Base-by-base conservation (phyloP, 2,329 filamentous ascomycete species). In the Knoxdaviesia proteae region DNA sequence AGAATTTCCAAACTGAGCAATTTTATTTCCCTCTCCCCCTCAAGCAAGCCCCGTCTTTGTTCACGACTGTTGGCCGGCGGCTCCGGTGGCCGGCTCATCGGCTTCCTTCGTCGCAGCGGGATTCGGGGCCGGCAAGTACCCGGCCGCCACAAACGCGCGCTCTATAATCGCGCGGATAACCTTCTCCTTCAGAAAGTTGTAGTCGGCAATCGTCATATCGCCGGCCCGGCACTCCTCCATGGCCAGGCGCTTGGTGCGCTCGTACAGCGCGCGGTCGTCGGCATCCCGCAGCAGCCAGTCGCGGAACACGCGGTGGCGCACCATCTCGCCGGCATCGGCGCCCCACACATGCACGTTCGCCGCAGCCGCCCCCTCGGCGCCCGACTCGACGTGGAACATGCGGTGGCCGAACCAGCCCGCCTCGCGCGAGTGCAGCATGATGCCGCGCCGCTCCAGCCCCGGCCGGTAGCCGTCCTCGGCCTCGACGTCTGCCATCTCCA, bases 271-370 rank as follows among this genome's bases (percentile, higher is more conserved):
- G 43, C 53, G 49, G 44, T 69, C 65, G 1, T 53, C 56, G 2
- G 54, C 53, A 38, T 58, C 49, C 29, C 48, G 47, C n/a, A 41
- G 49, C 40, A 69, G 47, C 61, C 62, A 67, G 10, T 68, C 60
- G 5, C 58, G 51, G 48, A 69, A 64, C 33, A 67, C 59, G 32
- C 49, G 50, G 43, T 68, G 66, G 0, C 64, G 52, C 36, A 53
- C 55, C 3, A 56, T 52, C 49, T 69, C 66, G 0, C 62, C 54
- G 30, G 53, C 60, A 2, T 58, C 56, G 1, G 58, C 58, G 0
- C 63, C 61, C 49, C 58, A 71, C 34, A 71, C 63, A 47, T 71
- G 67, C 42, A 71, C 38, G 47, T 70, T 69, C 3, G 54, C 56
- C n/a, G 9, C 10, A 1, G 53, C 49, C 1, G 57, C 51, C 0